Base-by-base conservation (phyloP, 306 rosid species). In the Senna tora region DNA sequence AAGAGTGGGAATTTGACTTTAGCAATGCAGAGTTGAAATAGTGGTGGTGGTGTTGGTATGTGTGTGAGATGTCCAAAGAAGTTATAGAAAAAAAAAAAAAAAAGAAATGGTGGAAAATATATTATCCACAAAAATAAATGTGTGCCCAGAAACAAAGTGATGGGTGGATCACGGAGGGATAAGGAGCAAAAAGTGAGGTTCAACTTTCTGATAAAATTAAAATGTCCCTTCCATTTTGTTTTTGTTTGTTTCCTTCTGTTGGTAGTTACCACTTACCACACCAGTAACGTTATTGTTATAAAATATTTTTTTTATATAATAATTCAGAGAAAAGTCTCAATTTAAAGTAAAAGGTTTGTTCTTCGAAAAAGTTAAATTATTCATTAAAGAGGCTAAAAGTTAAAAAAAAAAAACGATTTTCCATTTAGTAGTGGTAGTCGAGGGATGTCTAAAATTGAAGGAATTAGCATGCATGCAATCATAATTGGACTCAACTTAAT, bases 101-200 rank as follows among this genome's bases (percentile, higher is more conserved):
- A 58, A 38, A 36, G 0, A 15, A 36, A 47, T 47, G 11, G 16
- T 38, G 0, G 50, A 43, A 62, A 61, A 61, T 61, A 19, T 54
- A 53, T 77, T 55, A 71, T 77, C 81, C 77, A 55, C 77, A 21
- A 36, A 43, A 33, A 16, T 14, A 54, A 66, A 38, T 4, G 28
- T 32, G 72, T 39, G 11, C 33, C 17, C 71, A 21, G 38, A 34
- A 11, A 10, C 1, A 4, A 22, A 54, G 17, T 4, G 8, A 4
- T 36, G 39, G 16, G 33, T 33, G 0, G 43, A 39, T 3, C 22
- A 17, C 15, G 28, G 19, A 58, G 65, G 1, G 65, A 69, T 69
- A 69, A 69, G 71, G 22, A 7, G 15, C 12, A 22, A 10, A 25
- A 28, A 13, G 38, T 63, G 69, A 16, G 50, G 67, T 39, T 9